These are phyloP conservation scores for Macaranga tanarius DNA, from an alignment of 441 rosid genomes.

Conservation along the genomic window DNA sequence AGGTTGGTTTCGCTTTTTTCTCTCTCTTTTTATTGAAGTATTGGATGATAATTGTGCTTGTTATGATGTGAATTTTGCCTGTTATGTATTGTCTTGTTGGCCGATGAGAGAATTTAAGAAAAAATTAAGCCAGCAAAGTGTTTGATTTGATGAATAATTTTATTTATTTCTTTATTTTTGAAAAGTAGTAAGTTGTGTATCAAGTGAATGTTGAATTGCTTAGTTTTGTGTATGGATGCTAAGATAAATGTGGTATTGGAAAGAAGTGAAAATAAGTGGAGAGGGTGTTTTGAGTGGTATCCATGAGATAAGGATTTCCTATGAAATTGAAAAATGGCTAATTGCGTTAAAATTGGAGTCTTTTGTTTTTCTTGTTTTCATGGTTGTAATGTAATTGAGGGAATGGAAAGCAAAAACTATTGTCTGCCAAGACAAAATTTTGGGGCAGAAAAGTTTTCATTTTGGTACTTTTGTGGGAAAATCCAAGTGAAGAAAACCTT, in stretches of 20 bases:
- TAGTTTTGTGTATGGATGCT: not conserved
- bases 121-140: not conserved
- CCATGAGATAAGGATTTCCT: not conserved
- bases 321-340: not conserved
- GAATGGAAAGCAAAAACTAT: not conserved
- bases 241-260: not conserved
- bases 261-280: not conserved
- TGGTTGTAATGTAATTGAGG: not conserved
- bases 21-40: not conserved
- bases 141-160: not conserved
- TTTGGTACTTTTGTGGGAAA: not conserved
- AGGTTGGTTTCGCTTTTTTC: slow-evolving; percentile 42
- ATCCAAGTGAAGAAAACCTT: too few species aligned
- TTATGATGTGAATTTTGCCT: too few species aligned
- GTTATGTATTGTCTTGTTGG: not conserved
- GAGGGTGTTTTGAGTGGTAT: not conserved
- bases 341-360: not conserved
- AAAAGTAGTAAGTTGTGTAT: not conserved
- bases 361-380: not conserved
- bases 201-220: not conserved
- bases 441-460: not conserved
- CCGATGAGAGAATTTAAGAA: not conserved
- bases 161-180: not conserved
- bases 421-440: not conserved
- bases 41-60: too few species aligned